Evolutionary conservation across 164 flowering plant genomes (phyloP), one percentile per base, ranked within the genome.

Genomic region (Protea cynaroides): DNA sequence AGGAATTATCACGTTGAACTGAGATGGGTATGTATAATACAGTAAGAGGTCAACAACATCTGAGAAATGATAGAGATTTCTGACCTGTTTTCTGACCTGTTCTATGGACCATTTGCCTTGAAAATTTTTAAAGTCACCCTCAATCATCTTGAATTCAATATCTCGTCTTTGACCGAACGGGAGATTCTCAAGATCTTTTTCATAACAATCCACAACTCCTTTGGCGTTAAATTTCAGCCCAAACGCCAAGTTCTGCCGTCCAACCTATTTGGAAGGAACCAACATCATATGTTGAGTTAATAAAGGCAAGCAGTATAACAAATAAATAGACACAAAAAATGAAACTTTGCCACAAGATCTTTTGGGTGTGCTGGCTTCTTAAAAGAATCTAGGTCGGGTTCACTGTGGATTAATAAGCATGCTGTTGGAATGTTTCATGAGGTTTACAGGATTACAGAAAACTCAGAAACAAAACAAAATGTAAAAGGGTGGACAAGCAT

Each of bases 91-190:
- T 14, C 37, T 51, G 70, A 89, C 93, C 88, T 90, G 82, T 67
- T 78, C 79, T 66, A 90, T 72, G 38, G 89, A 84, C 94, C 94
- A 90, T 68, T 73, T 79, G 44, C 94, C 97, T 78, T 82, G 74
- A 71, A 87, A 87, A 52, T 75, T 56, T 65, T 83, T 75, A 61
- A 87, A 90, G 74, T 90, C 94, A 14, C 97, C 97, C 66, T 90
- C 87, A 62, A 86, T 73, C 92, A 90, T 90, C 65, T 81, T 82
- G 66, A 90, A 90, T 25, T 87, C 90, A 71, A 90, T 90, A 67
- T 87, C 94, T 55, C 92, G 87, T 72, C 68, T 83, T 54, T 66
- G 75, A 17, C 92, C 81, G 49, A 15, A 72, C 36, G 87, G 81
- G 56, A 79, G 76, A 65, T 3, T 71, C 79, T 81, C 75, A 51